Percentiles rank a stretch among this genome's conserved stretches.
Evolutionary conservation across 441 rosid species (phyloP).

Genomic region (Rhodomyrtus psidioides): DNA sequence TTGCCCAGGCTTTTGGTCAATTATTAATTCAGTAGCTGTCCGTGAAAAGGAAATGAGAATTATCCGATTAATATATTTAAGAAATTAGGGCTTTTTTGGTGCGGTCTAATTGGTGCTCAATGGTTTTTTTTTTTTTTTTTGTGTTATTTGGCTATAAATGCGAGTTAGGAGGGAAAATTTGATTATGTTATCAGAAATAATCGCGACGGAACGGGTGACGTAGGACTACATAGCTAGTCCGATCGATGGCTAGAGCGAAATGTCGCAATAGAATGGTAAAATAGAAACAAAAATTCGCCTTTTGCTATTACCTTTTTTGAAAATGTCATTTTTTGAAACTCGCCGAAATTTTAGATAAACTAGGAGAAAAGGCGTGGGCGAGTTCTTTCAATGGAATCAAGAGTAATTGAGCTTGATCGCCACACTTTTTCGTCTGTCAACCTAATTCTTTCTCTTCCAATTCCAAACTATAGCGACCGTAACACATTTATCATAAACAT

Average conservation of each 20-base stretch:
- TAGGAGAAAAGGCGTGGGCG: background rate
- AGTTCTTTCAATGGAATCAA: background rate
- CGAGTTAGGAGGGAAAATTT: background rate
- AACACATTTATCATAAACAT: too few species aligned
- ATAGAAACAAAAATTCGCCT: background rate
- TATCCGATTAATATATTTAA: too few species aligned
- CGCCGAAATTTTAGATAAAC: background rate
- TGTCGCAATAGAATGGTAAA: background rate
- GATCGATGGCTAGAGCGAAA: background rate
- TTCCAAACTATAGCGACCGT: too few species aligned
- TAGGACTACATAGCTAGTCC: background rate
- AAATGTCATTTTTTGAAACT: background rate
- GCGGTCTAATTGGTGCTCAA: background rate
- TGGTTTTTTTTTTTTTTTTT: too few species aligned
- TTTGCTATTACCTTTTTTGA: background rate
- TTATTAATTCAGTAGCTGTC: background rate
- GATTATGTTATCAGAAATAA: background rate
- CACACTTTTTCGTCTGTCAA: background rate
- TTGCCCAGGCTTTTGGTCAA: background rate
- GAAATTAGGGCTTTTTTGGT: background rate
- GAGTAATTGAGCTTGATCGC: background rate
- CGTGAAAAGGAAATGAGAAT: background rate
- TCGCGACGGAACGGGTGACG: background rate
- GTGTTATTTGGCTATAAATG: background rate
- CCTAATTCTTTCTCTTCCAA: background rate